Evolutionary conservation across 2,329 filamentous ascomycete species (phyloP), one percentile per base, ranked within the genome.

Genomic region (Fusarium sp.): DNA sequence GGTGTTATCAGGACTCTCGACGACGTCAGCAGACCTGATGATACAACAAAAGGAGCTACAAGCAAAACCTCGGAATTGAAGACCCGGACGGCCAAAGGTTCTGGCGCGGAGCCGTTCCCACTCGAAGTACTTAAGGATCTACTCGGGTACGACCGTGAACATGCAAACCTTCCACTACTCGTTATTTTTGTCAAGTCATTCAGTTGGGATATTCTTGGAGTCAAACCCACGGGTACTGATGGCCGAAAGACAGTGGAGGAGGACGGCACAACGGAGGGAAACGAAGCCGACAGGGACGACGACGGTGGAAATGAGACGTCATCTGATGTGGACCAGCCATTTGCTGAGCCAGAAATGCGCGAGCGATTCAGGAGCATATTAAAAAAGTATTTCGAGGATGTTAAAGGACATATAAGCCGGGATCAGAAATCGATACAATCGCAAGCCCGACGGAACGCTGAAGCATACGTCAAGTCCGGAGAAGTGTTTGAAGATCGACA

Each of bases 401-500:
- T 98, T 70, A 97, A 97, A 75, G 84, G 86, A 17, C 96, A 98
- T 75, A 85, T 99, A 30, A 78, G 94, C 30, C 90, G 92, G n/a
- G 94, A 98, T 73, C 96, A 99, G 77, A 96, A 97, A 78, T 90
- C 92, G 40, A 90, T 99, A 40, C 87, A 90, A 53, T 89, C 87
- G 25, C 96, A 99, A 80, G 93, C 92, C 54, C 92, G 94, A 67
- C 94, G 95, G 71, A 99, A 99, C 79, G 95, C 96, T 1, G 96
- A 99, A 79, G 96, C 95, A 7, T 99, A 99, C 74, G 95, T 99
- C 73, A 97, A 97, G 75, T 98, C 96, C 37, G 96, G 96, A 3
- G 96, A 99, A 76, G 95, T 99, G 7, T 98, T 99, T 68, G 96
- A 99, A 77, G 96, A 99, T 75, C 91, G 96, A 50, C 96, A 99